These are phyloP conservation scores for Lepidium didymum DNA, from an alignment of 345 rosid genomes.

Conservation along the genomic window DNA sequence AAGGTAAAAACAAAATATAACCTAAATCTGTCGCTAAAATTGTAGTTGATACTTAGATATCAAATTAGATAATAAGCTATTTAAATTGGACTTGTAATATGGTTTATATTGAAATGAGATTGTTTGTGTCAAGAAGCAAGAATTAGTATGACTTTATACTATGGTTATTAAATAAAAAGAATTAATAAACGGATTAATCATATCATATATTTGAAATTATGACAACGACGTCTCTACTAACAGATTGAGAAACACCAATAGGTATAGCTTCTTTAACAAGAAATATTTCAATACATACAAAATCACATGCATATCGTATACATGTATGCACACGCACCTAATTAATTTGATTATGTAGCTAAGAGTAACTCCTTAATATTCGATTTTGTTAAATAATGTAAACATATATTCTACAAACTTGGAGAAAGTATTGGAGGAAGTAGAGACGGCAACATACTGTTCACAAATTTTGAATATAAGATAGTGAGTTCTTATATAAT, in stretches of 20 bases:
- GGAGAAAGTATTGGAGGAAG: no score
- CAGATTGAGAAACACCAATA: slow-evolving; percentile 14
- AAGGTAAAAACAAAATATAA: no score
- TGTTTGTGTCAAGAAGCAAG: slow-evolving; percentile 24
- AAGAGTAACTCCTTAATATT: no score
- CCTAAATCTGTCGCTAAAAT: slow-evolving; percentile 2
- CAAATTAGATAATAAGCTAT: slow-evolving; percentile 1
- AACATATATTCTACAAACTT: no score
- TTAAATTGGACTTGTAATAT: neutral
- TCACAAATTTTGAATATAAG: no score
- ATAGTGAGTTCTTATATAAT: no score
- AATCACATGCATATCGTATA: slow-evolving; percentile 13
- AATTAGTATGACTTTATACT: slow-evolving; percentile 8
- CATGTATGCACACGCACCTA: neutral
- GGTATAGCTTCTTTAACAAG: neutral
- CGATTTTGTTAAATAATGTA: no score
- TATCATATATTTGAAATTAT: neutral
- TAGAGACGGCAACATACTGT: no score
- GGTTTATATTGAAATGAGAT: neutral
- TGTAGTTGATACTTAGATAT: slow-evolving; percentile 16
- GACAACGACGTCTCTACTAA: slow-evolving; percentile 27
- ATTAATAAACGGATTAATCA: neutral
- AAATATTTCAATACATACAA: neutral
- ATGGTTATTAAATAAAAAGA: neutral
- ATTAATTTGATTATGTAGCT: neutral